These are phyloP conservation scores for Castanea mollissima DNA, from an alignment of 306 rosid species.

Conservation along the genomic window DNA sequence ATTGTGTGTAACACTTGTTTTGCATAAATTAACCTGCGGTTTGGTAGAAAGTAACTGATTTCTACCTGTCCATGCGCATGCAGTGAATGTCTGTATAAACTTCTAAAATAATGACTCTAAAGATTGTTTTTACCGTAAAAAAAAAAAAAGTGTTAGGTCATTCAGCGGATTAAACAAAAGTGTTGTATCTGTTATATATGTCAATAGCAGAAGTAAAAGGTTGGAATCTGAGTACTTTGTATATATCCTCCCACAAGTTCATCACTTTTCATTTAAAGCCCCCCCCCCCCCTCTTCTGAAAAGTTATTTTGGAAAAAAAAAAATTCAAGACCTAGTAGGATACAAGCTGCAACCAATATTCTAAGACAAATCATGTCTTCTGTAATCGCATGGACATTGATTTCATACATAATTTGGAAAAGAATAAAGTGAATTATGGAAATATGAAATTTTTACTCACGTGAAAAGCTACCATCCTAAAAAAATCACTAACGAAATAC, in stretches of 20 bases:
- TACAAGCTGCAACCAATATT: background rate
- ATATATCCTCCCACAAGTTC: no score
- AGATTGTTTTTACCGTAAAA: background rate
- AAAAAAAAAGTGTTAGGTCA: background rate
- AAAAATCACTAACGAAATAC: no score
- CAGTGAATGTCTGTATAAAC: background rate
- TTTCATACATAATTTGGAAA: no score
- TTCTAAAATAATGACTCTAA: background rate
- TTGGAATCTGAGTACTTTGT: no score
- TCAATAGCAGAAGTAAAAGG: no score
- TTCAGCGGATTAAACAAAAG: background rate
- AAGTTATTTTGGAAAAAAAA: background rate
- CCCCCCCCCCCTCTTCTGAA: background rate
- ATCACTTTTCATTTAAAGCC: background rate
- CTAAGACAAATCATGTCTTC: no score
- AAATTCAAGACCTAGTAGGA: background rate
- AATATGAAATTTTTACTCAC: no score
- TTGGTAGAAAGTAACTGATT: background rate
- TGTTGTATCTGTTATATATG: no score
- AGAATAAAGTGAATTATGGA: no score
- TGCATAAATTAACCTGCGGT: no score
- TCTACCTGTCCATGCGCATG: background rate
- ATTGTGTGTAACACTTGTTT: background rate
- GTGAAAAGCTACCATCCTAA: no score
- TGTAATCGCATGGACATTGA: no score